Evolutionary conservation across 2,329 filamentous ascomycete genomes (phyloP).

Genomic region (Colletotrichum brevisporum): DNA sequence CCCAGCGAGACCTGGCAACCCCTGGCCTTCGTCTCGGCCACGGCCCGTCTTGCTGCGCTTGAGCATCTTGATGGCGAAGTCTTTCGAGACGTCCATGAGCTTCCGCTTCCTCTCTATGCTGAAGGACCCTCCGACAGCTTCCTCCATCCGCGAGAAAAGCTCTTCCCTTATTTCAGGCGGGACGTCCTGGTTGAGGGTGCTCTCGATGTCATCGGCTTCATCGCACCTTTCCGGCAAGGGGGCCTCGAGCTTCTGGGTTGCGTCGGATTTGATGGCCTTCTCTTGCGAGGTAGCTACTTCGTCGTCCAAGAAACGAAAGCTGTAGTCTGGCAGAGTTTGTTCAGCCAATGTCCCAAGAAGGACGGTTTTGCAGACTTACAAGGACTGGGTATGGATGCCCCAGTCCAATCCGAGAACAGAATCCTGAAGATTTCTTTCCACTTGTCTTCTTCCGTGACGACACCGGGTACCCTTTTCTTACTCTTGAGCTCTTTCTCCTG

Average conservation of each 20-base stretch:
- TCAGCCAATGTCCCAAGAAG: too few species aligned
- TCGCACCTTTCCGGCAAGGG: too few species aligned
- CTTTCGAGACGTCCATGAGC: neutral
- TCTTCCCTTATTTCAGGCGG: neutral
- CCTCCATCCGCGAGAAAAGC: neutral
- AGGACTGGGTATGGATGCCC: constrained; percentile 1
- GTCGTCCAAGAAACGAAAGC: too few species aligned
- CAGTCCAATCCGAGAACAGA: neutral
- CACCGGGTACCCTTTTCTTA: constrained; percentile 1
- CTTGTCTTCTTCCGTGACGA: constrained; percentile 5
- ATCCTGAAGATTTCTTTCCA: constrained; percentile 9
- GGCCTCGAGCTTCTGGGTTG: too few species aligned
- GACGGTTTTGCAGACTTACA: neutral
- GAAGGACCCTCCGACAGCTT: neutral
- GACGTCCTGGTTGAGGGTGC: neutral
- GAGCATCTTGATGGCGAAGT: neutral
- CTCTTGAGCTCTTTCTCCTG: neutral
- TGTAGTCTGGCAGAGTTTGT: too few species aligned
- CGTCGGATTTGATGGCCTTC: too few species aligned
- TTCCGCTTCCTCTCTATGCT: neutral
- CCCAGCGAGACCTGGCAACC: neutral
- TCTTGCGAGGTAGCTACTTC: too few species aligned
- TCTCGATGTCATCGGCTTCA: neutral
- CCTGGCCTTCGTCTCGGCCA: neutral
- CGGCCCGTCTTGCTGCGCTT: neutral